Percentiles rank a stretch among this genome's conserved stretches.
Evolutionary conservation across 257 asterid genomes (phyloP).

Genomic region (Knoxia roxburghii): DNA sequence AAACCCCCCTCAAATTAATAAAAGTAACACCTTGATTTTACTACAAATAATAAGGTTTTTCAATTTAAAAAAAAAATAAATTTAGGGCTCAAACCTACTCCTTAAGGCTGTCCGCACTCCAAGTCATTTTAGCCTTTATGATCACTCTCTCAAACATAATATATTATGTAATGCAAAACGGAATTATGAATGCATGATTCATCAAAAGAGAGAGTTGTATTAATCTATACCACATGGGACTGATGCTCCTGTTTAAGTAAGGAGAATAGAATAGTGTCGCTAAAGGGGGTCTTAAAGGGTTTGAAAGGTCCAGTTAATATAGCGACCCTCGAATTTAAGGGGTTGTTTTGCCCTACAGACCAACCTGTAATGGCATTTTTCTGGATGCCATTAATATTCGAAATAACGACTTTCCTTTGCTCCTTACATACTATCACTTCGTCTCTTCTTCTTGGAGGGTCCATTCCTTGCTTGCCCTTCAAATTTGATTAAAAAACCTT

Average conservation of each 20-base stretch:
- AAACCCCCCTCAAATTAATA: neutral
- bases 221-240: slow-evolving; percentile 7
- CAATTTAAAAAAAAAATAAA: too few relatives aligned
- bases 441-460: too few relatives aligned
- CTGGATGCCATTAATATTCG: neutral
- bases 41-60: too few relatives aligned
- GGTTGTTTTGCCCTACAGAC: neutral
- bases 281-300: neutral
- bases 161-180: too few relatives aligned
- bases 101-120: slow-evolving; percentile 6
- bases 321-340: neutral
- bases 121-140: slow-evolving; percentile 16
- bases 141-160: neutral
- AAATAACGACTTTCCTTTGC: neutral
- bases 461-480: too few relatives aligned
- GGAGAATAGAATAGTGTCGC: neutral
- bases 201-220: neutral
- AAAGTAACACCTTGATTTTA: neutral
- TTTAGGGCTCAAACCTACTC: slow-evolving; percentile 11
- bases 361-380: neutral
- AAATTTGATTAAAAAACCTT: too few relatives aligned
- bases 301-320: slow-evolving; percentile 6
- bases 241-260: neutral
- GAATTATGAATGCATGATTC: neutral
- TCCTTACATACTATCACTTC: too few relatives aligned